Percentiles rank a stretch among this genome's conserved stretches.
phyloP scores from a whole-genome alignment of 192 early-diverging fungal genomes.

The Pilaira anomala region DNA sequence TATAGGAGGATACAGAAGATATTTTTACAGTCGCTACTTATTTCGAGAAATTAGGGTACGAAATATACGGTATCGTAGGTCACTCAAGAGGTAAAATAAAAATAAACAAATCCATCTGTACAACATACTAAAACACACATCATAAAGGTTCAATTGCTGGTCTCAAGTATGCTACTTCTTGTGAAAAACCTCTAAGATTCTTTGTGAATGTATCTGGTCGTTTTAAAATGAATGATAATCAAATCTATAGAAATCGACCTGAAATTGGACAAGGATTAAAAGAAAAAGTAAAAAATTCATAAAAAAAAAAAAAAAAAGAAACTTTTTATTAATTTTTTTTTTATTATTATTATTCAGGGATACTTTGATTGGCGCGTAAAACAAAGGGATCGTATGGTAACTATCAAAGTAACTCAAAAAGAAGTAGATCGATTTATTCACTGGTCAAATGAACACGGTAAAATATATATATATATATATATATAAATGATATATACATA shows the following conservation, averaged over 20 bases:
- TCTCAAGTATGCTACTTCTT: slow-evolving; percentile 30
- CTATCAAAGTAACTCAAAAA: slow-evolving; percentile 20
- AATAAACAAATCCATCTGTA: background rate
- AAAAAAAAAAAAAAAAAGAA: background rate
- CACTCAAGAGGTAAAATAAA: slow-evolving; percentile 34
- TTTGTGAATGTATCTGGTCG: slow-evolving; percentile 32
- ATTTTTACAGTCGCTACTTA: slow-evolving; percentile 23
- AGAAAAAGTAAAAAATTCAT: slow-evolving; percentile 3
- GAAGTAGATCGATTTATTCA: slow-evolving; percentile 26
- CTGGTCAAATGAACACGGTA: slow-evolving; percentile 34
- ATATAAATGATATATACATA: too few species aligned
- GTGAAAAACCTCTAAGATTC: slow-evolving; percentile 24
- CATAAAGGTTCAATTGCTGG: slow-evolving; percentile 29
- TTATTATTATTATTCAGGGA: slow-evolving; percentile 1
- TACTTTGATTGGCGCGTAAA: slow-evolving; percentile 30
- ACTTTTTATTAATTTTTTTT: background rate
- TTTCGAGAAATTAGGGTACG: slow-evolving; percentile 32
- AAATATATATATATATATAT: too few species aligned
- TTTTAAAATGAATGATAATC: slow-evolving; percentile 30
- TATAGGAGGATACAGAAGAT: slow-evolving; percentile 32
- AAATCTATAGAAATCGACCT: slow-evolving; percentile 17
- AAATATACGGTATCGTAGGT: slow-evolving; percentile 31
- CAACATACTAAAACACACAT: background rate
- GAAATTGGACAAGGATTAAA: slow-evolving; percentile 16
- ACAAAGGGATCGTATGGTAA: slow-evolving; percentile 18